Evolutionary conservation across 169 alveolate genomes (phyloP).

Genomic region (Eimeria necatrix): DNA sequence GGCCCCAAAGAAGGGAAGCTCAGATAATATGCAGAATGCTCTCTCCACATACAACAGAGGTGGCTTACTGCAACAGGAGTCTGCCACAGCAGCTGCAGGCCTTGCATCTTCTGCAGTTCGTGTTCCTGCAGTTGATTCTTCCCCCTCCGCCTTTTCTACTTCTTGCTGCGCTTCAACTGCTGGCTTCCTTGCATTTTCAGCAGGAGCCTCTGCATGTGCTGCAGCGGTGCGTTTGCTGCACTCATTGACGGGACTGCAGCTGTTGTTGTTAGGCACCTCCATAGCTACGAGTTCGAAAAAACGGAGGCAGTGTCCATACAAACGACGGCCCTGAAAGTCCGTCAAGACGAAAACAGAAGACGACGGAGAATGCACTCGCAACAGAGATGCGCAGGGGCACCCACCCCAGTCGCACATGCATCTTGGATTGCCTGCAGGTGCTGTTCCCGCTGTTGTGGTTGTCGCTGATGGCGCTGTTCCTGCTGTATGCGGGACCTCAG

Average conservation of each 20-base stretch:
- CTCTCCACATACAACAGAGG: constrained; percentile 67
- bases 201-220: constrained; percentile 24
- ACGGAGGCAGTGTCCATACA: constrained; percentile 64
- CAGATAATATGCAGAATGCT: constrained; percentile 62
- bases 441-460: neutral
- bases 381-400: constrained; percentile 61
- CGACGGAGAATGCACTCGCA: constrained; percentile 63
- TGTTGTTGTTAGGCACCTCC: constrained; percentile 8
- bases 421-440: neutral
- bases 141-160: neutral
- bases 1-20: constrained; percentile 48
- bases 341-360: constrained; percentile 64
- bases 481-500: neutral
- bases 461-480: neutral
- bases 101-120: no score
- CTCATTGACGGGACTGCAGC: neutral
- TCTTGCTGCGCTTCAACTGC: neutral
- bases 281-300: constrained; percentile 55
- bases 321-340: constrained; percentile 51
- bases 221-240: neutral
- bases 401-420: constrained; percentile 72
- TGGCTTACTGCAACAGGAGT: constrained; percentile 24
- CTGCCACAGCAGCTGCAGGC: neutral
- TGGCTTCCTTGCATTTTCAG: neutral
- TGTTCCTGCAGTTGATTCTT: neutral